Conservation (phyloP, 495 filamentous ascomycete genomes). For the Podospora australis region DNA sequence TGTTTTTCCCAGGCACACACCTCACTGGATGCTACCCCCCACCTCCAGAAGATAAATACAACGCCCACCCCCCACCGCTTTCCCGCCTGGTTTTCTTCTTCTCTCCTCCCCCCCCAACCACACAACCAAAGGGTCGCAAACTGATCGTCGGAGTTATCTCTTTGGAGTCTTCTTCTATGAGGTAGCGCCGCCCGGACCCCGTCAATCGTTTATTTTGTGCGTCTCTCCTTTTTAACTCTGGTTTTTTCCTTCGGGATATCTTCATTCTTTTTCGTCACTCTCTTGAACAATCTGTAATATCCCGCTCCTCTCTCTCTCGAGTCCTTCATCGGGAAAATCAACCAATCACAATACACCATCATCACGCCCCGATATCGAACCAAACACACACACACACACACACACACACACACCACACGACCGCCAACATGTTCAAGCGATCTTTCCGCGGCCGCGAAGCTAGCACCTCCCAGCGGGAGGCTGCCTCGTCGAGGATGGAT, state of each 20-base stretch:
- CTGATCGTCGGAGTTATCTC: constrained; percentile 37
- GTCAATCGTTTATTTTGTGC: constrained; percentile 46
- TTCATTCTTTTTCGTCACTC: constrained; percentile 41
- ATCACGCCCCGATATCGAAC: constrained; percentile 9
- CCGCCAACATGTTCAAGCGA: constrained; percentile 71
- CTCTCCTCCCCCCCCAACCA: constrained; percentile 33
- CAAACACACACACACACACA: neutral
- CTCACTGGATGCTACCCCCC: constrained; percentile 8
- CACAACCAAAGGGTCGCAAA: constrained; percentile 52
- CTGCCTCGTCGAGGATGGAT: constrained; percentile 25
- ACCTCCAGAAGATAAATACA: constrained; percentile 37
- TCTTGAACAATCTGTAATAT: constrained; percentile 29
- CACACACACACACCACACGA: constrained; percentile 9
- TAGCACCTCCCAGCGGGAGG: constrained; percentile 28
- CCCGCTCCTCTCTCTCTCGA: constrained; percentile 30
- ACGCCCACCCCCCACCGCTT: constrained; percentile 21
- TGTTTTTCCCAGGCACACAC: constrained; percentile 14
- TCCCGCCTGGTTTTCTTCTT: constrained; percentile 21
- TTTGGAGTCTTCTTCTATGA: constrained; percentile 35
- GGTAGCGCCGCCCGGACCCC: constrained; percentile 44
- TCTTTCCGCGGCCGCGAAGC: constrained; percentile 63
- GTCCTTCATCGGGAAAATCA: no score
- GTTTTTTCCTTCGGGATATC: constrained; percentile 17
- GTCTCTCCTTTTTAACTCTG: constrained; percentile 28
- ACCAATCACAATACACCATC: constrained; percentile 13